Percentiles rank a stretch among this genome's conserved stretches.
Conservation (phyloP, 2,329 filamentous ascomycete species). For the Colletotrichum godetiae region DNA sequence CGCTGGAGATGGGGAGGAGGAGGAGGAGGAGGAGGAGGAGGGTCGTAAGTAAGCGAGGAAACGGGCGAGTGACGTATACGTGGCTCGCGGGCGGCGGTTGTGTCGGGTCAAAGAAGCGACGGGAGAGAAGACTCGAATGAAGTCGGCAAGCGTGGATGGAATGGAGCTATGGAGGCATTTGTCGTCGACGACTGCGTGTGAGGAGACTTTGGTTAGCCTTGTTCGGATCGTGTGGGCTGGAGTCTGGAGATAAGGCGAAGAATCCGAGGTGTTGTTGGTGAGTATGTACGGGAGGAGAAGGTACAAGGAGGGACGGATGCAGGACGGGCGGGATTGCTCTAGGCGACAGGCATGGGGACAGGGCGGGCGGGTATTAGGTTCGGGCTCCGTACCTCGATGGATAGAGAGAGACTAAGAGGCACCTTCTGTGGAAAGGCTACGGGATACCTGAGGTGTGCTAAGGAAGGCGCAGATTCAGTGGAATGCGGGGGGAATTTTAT, state of each 20-base stretch:
- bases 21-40: conserved; percentile 36
- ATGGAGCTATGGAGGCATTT: conserved; percentile 23
- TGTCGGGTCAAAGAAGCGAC: conserved; percentile 3
- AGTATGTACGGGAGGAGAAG: neutral
- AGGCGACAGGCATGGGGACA: conserved; percentile 27
- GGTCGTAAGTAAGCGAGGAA: conserved; percentile 37
- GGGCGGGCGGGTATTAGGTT: conserved; percentile 19
- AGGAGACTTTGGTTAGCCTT: conserved; percentile 26
- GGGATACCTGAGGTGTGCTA: neutral
- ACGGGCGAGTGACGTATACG: conserved; percentile 32
- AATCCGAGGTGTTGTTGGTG: conserved; percentile 20
- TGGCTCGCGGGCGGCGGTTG: conserved; percentile 29
- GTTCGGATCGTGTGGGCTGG: conserved; percentile 19
- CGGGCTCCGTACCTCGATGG: conserved; percentile 27
- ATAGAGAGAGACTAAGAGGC: neutral
- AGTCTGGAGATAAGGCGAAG: conserved; percentile 29
- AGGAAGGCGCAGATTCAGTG: neutral
- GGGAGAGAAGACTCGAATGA: neutral
- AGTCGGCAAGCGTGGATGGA: conserved; percentile 15
- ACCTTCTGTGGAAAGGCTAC: neutral
- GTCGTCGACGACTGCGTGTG: conserved; percentile 21
- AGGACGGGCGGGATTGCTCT: conserved; percentile 17
- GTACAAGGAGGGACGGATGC: conserved; percentile 22
- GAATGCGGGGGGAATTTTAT: conserved; percentile 10
- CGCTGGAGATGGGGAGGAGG: conserved; percentile 32